phyloP scores from a whole-genome alignment of 2,329 filamentous ascomycete genomes.

The Rhynchosporium agropyri region DNA sequence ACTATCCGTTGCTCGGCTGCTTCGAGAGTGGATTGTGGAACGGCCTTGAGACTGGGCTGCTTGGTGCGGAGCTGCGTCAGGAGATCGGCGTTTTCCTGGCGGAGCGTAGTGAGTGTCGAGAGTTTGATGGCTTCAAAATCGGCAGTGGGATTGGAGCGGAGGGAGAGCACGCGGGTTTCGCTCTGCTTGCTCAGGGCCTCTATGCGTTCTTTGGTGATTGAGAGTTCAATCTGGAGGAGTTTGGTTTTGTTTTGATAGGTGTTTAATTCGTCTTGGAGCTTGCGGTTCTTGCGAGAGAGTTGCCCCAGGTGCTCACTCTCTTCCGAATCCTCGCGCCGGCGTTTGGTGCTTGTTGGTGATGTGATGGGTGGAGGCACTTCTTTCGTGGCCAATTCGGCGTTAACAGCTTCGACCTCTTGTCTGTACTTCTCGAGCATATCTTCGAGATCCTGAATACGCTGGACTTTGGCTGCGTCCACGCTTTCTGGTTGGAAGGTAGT shows the following conservation, averaged over 20 bases:
- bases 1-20: slow-evolving; percentile 75
- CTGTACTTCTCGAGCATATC: slow-evolving; percentile 86
- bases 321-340: slow-evolving; percentile 58
- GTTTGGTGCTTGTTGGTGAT: slow-evolving; percentile 61
- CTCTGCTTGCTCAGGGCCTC: slow-evolving; percentile 65
- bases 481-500: slow-evolving; percentile 80
- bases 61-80: slow-evolving; percentile 66
- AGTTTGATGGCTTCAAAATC: slow-evolving; percentile 84
- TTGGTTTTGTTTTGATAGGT: slow-evolving; percentile 69
- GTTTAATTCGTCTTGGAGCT: slow-evolving; percentile 76
- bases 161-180: slow-evolving; percentile 79
- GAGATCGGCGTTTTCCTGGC: slow-evolving; percentile 82
- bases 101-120: slow-evolving; percentile 74
- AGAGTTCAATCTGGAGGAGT: slow-evolving; percentile 74
- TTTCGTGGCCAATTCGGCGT: slow-evolving; percentile 70
- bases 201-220: slow-evolving; percentile 73
- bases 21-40: slow-evolving; percentile 77
- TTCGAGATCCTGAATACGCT: slow-evolving; percentile 80
- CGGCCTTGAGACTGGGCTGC: slow-evolving; percentile 44
- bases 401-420: slow-evolving; percentile 72
- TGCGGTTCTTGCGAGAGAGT: slow-evolving; percentile 83
- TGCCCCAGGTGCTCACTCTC: slow-evolving; percentile 75
- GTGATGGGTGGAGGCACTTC: slow-evolving; percentile 51
- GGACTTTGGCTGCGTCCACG: slow-evolving; percentile 73
- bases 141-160: slow-evolving; percentile 90